Percentiles rank a stretch among this genome's conserved stretches.
phyloP scores from a whole-genome alignment of 2,329 filamentous ascomycete genomes.

The Zymoseptoria pseudotritici region DNA sequence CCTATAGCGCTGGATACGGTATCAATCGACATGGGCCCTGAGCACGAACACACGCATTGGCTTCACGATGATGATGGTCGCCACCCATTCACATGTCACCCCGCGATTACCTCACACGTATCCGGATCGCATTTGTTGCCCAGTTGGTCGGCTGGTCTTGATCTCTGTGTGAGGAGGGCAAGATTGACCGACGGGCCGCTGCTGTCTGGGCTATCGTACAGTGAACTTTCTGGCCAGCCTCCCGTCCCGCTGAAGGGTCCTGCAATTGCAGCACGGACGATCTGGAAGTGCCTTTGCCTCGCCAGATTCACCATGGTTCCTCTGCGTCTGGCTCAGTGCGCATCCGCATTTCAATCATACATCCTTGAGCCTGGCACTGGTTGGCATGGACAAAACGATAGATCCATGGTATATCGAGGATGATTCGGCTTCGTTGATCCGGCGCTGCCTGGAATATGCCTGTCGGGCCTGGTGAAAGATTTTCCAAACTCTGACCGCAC shows the following conservation, averaged over 20 bases:
- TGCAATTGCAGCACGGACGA: not conserved
- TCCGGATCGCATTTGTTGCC: not conserved
- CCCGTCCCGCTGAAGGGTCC: not conserved
- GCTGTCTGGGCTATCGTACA: not conserved
- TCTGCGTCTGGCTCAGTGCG: not conserved
- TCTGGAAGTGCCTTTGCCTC: not conserved
- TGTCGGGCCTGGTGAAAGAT: not conserved
- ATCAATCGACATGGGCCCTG: constrained; percentile 12
- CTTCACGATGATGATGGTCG: not conserved
- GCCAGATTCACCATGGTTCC: not conserved
- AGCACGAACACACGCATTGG: not conserved
- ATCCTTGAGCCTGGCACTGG: not conserved
- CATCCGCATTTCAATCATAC: not conserved
- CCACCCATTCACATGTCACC: not conserved
- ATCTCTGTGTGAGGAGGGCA: not conserved
- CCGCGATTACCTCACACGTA: not conserved
- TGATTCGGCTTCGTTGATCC: not conserved
- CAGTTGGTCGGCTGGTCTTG: not conserved
- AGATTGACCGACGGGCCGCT: not conserved
- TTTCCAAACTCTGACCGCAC: constrained; percentile 2
- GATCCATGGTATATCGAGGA: not conserved
- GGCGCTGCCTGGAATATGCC: not conserved
- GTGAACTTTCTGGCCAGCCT: not conserved
- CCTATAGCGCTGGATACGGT: constrained; percentile 8
- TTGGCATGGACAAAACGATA: not conserved